phyloP scores from a whole-genome alignment of 768 basidiomycete species.

The Pisolithus albus region DNA sequence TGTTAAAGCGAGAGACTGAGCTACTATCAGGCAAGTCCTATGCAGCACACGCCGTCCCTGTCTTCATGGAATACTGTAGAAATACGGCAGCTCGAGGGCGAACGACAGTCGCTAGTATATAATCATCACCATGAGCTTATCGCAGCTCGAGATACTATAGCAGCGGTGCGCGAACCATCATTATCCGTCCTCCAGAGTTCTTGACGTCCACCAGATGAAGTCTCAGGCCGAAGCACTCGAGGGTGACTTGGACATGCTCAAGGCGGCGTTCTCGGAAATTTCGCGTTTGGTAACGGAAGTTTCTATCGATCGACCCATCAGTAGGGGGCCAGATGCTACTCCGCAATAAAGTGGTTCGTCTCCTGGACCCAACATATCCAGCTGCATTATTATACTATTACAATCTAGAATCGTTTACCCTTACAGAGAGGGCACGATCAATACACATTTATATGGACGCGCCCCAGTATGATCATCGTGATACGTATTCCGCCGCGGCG shows the following conservation, averaged over 20 bases:
- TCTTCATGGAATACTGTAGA: slow-evolving; percentile 41
- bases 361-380: not conserved
- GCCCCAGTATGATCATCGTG: not conserved
- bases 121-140: slow-evolving; percentile 95
- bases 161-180: slow-evolving; percentile 46
- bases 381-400: not conserved
- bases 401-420: not conserved
- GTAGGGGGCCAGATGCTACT: not conserved
- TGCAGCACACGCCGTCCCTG: not conserved
- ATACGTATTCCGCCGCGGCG: not conserved
- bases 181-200: slow-evolving; percentile 2
- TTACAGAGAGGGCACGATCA: slow-evolving; percentile 11
- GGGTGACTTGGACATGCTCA: slow-evolving; percentile 73
- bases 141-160: slow-evolving; percentile 88
- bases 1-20: slow-evolving; percentile 80
- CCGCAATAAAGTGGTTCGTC: not conserved
- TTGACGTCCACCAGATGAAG: slow-evolving; percentile 64
- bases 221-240: slow-evolving; percentile 80
- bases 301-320: slow-evolving; percentile 36
- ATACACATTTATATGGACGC: slow-evolving; percentile 7
- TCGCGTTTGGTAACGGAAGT: slow-evolving; percentile 70
- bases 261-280: slow-evolving; percentile 79
- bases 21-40: slow-evolving; percentile 52
- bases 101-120: slow-evolving; percentile 87
- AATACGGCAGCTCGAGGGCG: slow-evolving; percentile 80